Conservation (phyloP, 331 rosid genomes). For the Acacia concinna region DNA sequence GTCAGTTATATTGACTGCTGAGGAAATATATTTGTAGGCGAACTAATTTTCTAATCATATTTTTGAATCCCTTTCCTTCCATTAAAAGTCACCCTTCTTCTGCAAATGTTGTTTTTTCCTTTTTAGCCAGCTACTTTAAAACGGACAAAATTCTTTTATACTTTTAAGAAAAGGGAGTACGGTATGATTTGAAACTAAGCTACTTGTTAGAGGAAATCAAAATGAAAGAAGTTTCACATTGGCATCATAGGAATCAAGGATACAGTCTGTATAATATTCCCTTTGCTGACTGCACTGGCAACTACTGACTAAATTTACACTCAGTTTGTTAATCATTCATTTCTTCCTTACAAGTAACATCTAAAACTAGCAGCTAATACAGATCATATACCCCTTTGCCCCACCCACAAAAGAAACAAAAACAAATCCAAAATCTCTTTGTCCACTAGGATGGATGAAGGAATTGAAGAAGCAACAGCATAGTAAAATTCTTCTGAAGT, state of each 20-base stretch:
- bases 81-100: neutral
- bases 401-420: neutral
- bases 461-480: neutral
- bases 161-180: neutral
- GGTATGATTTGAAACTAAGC: neutral
- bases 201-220: neutral
- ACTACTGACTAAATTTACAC: neutral
- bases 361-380: neutral
- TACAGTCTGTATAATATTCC: neutral
- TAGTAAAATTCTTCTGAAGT: neutral
- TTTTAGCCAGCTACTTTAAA: neutral
- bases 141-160: neutral
- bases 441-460: neutral
- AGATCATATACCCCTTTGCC: neutral
- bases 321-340: neutral
- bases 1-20: neutral
- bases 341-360: neutral
- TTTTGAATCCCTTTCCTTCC: neutral
- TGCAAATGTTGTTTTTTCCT: neutral
- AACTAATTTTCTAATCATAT: neutral
- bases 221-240: neutral
- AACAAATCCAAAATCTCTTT: neutral
- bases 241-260: neutral
- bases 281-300: neutral
- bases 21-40: neutral